These are phyloP conservation scores for Sanguinoderma infundibulare DNA, from an alignment of 1,284 basidiomycete genomes.

Conservation along the genomic window DNA sequence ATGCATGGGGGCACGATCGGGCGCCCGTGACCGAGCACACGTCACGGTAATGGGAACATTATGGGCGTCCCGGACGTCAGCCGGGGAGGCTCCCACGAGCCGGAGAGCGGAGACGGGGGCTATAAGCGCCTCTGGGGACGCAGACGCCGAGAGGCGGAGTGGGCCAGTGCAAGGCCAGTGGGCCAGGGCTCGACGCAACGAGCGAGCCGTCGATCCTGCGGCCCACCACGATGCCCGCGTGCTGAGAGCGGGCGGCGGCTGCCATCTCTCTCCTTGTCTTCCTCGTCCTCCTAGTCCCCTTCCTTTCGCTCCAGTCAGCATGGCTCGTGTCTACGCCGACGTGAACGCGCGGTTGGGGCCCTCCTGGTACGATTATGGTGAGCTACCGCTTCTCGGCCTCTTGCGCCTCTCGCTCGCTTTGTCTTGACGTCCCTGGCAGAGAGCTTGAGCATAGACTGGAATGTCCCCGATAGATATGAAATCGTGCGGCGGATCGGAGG, in stretches of 20 bases:
- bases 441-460: slow-evolving; percentile 82
- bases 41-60: too few relatives aligned
- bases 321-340: slow-evolving; percentile 70
- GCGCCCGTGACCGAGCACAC: slow-evolving; percentile 7
- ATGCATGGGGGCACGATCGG: slow-evolving; percentile 15
- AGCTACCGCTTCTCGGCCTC: slow-evolving; percentile 12
- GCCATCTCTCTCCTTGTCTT: slow-evolving; percentile 11
- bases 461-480: slow-evolving; percentile 97
- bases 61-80: too few relatives aligned
- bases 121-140: background rate
- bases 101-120: background rate
- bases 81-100: background rate
- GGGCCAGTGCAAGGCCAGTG: too few relatives aligned
- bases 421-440: slow-evolving; percentile 45
- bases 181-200: slow-evolving; percentile 8
- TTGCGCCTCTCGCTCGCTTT: slow-evolving; percentile 11
- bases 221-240: slow-evolving; percentile 21
- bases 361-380: slow-evolving; percentile 84
- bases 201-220: slow-evolving; percentile 18
- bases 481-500: slow-evolving; percentile 97
- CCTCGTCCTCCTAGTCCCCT: background rate
- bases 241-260: slow-evolving; percentile 17
- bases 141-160: background rate
- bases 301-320: slow-evolving; percentile 24
- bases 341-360: slow-evolving; percentile 74